These are phyloP conservation scores for Penicillium mononematosum DNA, from an alignment of 495 filamentous ascomycete genomes.

Conservation along the genomic window DNA sequence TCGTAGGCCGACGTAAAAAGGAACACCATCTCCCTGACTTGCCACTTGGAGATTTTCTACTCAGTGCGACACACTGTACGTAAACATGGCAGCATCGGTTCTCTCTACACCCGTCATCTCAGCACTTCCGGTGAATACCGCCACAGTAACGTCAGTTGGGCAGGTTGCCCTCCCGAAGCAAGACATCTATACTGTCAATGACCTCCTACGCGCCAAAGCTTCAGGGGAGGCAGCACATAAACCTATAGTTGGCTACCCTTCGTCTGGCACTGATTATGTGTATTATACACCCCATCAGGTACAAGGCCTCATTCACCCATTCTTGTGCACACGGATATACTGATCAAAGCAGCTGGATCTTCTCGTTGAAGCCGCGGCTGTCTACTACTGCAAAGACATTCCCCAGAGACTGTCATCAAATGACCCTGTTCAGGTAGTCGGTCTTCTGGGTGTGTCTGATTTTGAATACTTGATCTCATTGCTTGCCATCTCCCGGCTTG, in stretches of 20 bases:
- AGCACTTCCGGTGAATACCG: background rate
- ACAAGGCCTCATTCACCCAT: background rate
- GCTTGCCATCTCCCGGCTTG: slow-evolving; percentile 44
- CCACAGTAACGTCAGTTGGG: background rate
- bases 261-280: slow-evolving; percentile 30
- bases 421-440: slow-evolving; percentile 41
- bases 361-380: slow-evolving; percentile 34
- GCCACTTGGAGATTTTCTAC: no score
- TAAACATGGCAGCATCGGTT: slow-evolving; percentile 10
- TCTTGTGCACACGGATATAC: no score
- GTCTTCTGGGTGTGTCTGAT: slow-evolving; percentile 42
- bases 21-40: no score
- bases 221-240: slow-evolving; percentile 26
- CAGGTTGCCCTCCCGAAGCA: background rate
- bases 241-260: slow-evolving; percentile 34
- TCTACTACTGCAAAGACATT: slow-evolving; percentile 22
- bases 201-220: slow-evolving; percentile 23
- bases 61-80: no score
- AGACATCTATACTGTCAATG: slow-evolving; percentile 28
- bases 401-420: slow-evolving; percentile 26
- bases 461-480: slow-evolving; percentile 46
- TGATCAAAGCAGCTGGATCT: slow-evolving; percentile 21
- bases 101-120: slow-evolving; percentile 4
- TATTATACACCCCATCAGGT: slow-evolving; percentile 38
- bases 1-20: no score